Base-by-base conservation (phyloP, 768 basidiomycete genomes). In the Imleria badia region DNA sequence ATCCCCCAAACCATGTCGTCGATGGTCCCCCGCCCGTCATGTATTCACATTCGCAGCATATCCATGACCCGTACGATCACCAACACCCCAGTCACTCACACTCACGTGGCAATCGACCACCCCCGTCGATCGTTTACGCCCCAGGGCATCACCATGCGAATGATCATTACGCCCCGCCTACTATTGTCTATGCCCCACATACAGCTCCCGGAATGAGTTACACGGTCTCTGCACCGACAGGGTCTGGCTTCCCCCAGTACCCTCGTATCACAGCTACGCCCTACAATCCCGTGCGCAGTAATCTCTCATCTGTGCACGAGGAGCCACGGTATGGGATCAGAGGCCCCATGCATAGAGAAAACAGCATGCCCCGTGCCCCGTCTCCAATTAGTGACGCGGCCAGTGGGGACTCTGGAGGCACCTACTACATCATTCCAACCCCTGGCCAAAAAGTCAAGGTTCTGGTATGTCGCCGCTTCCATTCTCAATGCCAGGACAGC, bases 401-500 rank as follows among this genome's bases (percentile, higher is more conserved):
- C 31, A 86, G 81, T 63, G 69, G 77, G 14, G 79, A 79, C 35
- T 86, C 86, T 6, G 85, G 81, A 20, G 82, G 85, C 65, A 89
- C 87, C 4, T 90, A 89, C 74, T 89, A 88, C 65, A 81, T 89
- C 59, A 77, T 87, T 38, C 86, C 86, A 5, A 76, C 80, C 12
- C 80, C 81, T 12, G 84, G 85, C n/a, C 86, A 87, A 65, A 90
- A 89, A 62, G 80, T 88, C 52, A 86, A 85, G 66, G 78, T 87
- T 57, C 77, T 89, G 62, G 88, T 89, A 72, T 78, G 88, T 19
- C 36, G 15, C 33, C 22, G 53, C 40, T 8, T 49, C 45, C 47
- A 38, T 52, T 60, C 51, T 55, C 59, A 12, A 47, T 52, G 44
- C 45, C 50, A 46, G 56, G 50, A 48, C 60, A 56, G 57, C 59